Evolutionary conservation across 176 grass and related monocot genomes (phyloP), one percentile per base, ranked within the genome.

Genomic region (Echinochloa phyllopogon): DNA sequence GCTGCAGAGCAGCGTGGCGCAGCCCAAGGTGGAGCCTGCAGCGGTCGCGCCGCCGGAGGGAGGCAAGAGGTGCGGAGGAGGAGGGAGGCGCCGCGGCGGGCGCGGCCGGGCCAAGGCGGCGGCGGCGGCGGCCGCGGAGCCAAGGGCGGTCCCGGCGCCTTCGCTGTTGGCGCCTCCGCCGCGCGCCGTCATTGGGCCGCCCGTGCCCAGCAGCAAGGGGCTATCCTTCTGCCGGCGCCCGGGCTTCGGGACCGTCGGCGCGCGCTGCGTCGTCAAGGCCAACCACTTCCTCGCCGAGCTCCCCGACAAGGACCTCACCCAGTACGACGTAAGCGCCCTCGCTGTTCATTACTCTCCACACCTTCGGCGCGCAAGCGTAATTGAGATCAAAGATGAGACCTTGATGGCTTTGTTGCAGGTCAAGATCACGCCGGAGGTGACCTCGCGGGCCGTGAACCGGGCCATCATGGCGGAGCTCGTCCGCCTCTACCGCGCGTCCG

Each of bases 211-310:
- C 1, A 89, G 87, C 81, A 99, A 94, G 75, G 94, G 92, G 7
- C 47, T 99, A 21, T 64, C 64, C 5, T 99, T 99, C 79, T 91
- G 89, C 78, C 88, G 86, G 2, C 90, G 97, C 24, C 97, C 97
- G 4, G 97, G 97, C 68, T 99, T 99, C 72, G 94, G 97, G 52
- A 91, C 90, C 25, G 82, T 94, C 29, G 94, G 94, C 67, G 55
- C 88, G 25, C 88, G 87, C 59, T 97, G 94, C 87, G 86, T 97
- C 49, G 89, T 97, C 38, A 97, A 97, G 92, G 92, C 94, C 39
- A 97, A 97, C 73, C 94, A 97, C 91, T 97, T 97, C 94, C 92
- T 97, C 82, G 94, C 92, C 43, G 83, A 92, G 67, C 74, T 94
- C 70, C 92, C 92, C 21, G 92, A 97, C 83, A 97, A 94, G 77